Evolutionary conservation across 2,329 filamentous ascomycete genomes (phyloP), one percentile per base, ranked within the genome.

Genomic region (Aspergillus unguis): DNA sequence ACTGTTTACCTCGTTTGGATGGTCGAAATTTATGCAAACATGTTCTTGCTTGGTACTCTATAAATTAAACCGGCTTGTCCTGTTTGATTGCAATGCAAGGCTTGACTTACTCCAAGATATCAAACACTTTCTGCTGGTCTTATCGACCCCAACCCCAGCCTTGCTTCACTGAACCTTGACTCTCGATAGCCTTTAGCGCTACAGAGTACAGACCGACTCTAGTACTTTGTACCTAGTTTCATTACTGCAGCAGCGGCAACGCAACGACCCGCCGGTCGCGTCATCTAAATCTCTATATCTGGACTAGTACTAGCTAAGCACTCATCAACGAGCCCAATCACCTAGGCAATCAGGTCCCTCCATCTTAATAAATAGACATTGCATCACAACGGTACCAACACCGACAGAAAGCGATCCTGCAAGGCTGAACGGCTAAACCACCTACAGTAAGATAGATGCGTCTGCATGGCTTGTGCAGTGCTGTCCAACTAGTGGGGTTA

Each of bases 401-500:
- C 17, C 1, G 17, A 17, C 17, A 17, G 17, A 17, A 17, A 17
- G 17, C 17, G 17, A 17, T 17, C 23, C 44, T 46, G 44, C 44
- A 46, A 46, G 44, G 44, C 44, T 46, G 44, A 46, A 26, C 44
- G 23, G 4, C 8, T 17, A 9, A 17, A 38, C 36, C 17, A 38
- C 17, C 17, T 17, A 17, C 17, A 17, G 17, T 17, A 17, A 17
- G 17, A 17, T 17, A 17, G 17, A 17, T 17, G 17, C 17, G 17
- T 17, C 17, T 17, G 17, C 11, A 23, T 32, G 28, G 6, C 36
- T 28, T 44, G 40, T 43, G 50, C 32, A 51, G 48, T 51, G 49
- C 49, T 51, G 49, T 49, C 46, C 46, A 49, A 45, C 35, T 8
- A 33, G 40, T 50, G 35, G 36, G 25, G 25, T 37, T 17, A 35